Evolutionary conservation across 2,329 filamentous ascomycete genomes (phyloP), one percentile per base, ranked within the genome.

Genomic region (Truncatella angustata): DNA sequence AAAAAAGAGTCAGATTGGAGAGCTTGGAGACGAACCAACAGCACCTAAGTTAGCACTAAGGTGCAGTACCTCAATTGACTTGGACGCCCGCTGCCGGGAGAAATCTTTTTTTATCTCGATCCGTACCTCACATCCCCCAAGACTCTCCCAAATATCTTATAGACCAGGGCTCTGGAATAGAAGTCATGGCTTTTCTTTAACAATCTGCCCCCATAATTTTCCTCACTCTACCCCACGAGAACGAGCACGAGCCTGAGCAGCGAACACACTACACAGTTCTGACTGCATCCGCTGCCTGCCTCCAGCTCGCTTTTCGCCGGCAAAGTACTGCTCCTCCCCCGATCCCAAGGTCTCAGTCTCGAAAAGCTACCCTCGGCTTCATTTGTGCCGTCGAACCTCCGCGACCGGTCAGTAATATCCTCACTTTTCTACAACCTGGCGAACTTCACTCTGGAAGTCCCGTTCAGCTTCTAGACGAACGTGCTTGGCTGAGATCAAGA

Each of bases 121-220:
- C 43, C 43, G 34, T 46, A 46, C 18, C 11, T 32, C 44, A 12
- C 11, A n/a, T 47, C 44, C 26, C 18, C 32, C 16, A 23, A 35
- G 34, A 49, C 20, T 23, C 37, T 12, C 37, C 18, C 40, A 28
- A 30, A 39, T 6, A 49, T 49, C 45, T 35, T 49, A 23, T 35
- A 23, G 23, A 24, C 45, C 24, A 35, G 45, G 37, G 16, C 45
- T 28, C 45, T 35, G 43, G 30, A 46, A 32, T 28, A 28, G n/a
- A 46, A n/a, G 43, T 23, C 43, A 46, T 46, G 43, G 43, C 43
- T 46, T 23, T n/a, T 35, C 43, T 46, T n/a, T 46, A 46, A 46
- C 43, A 32, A 46, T 21, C 43, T 46, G 26, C 43, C 43, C n/a
- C 11, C 28, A 20, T 16, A n/a, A 28, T 21, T 11, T 20, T 44